Evolutionary conservation across 2,329 filamentous ascomycete genomes (phyloP).

Genomic region (Stachybotrys chartarum): DNA sequence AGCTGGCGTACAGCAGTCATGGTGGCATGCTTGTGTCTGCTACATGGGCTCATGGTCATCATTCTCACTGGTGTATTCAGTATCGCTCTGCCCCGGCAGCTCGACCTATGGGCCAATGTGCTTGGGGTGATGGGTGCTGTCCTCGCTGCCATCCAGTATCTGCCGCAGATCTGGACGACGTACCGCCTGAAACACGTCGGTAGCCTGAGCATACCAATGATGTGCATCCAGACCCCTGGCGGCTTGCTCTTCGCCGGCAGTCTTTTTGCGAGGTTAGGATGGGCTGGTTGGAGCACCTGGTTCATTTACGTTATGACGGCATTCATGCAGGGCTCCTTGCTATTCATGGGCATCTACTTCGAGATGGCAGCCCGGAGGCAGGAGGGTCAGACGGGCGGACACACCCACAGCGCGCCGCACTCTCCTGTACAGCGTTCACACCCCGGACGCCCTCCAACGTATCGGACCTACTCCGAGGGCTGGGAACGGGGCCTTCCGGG

Average conservation of each 20-base stretch:
- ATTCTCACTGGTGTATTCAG: constrained; percentile 64
- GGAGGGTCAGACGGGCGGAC: constrained; percentile 12
- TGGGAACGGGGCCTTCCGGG: constrained; percentile 44
- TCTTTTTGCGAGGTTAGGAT: constrained; percentile 70
- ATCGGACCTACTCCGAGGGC: constrained; percentile 40
- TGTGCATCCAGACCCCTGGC: constrained; percentile 95
- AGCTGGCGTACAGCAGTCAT: constrained; percentile 72
- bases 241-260: constrained; percentile 85
- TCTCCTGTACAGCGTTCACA: constrained; percentile 18
- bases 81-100: constrained; percentile 51
- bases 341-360: constrained; percentile 76
- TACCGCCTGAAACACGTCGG: constrained; percentile 79
- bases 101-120: constrained; percentile 76
- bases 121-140: constrained; percentile 73
- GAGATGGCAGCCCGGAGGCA: constrained; percentile 42
- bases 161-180: constrained; percentile 93
- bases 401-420: constrained; percentile 16
- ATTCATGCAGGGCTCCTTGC: constrained; percentile 70
- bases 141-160: constrained; percentile 81
- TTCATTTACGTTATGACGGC: constrained; percentile 85
- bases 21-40: constrained; percentile 64
- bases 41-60: constrained; percentile 67
- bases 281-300: constrained; percentile 91
- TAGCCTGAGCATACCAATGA: constrained; percentile 92
- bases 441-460: constrained; percentile 28